Evolutionary conservation across 306 rosid species (phyloP), one percentile per base, ranked within the genome.

Genomic region (Rosa persica): DNA sequence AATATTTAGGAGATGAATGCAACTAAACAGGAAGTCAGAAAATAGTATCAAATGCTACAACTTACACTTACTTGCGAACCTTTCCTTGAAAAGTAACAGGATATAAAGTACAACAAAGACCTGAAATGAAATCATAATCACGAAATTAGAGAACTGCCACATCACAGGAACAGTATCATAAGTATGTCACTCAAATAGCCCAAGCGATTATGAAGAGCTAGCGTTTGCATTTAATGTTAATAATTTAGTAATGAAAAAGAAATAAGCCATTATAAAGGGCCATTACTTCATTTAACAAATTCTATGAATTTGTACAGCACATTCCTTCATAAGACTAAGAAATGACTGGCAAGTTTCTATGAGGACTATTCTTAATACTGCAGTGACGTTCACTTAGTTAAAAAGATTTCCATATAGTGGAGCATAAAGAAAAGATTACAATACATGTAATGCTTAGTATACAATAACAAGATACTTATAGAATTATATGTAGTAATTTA

Each of bases 21-120:
- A 65, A 61, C 36, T 19, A 25, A 34, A 72, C 27, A 61, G 36
- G 19, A 67, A 30, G 43, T 30, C 30, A 66, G 42, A 30, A 72
- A 11, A 64, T n/a, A 51, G 17, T 13, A 65, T 23, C 70, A 36
- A 69, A 27, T 16, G 48, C 20, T 72, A 8, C 9, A 17, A 61
- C 19, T 38, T 27, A 39, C 62, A 84, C 96, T 94, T 92, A 94
- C 98, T 81, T 89, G 96, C 68, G 89, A 92, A 77, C 78, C 87
- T 78, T 87, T 92, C 86, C 86, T 86, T 73, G 89, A 89, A 79
- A 94, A 94, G 88, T 89, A 94, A 85, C 97, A 89, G 23, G 87
- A 81, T 80, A 92, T 79, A 86, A 94, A 91, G 88, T 90, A 88
- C 86, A 94, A 76, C 70, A 88, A 82, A 65, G 97, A 77, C 89